Percentiles rank a stretch among this genome's conserved stretches.
These are phyloP conservation scores for Exophiala sideris DNA, from an alignment of 2,329 filamentous ascomycete genomes.

Conservation along the genomic window DNA sequence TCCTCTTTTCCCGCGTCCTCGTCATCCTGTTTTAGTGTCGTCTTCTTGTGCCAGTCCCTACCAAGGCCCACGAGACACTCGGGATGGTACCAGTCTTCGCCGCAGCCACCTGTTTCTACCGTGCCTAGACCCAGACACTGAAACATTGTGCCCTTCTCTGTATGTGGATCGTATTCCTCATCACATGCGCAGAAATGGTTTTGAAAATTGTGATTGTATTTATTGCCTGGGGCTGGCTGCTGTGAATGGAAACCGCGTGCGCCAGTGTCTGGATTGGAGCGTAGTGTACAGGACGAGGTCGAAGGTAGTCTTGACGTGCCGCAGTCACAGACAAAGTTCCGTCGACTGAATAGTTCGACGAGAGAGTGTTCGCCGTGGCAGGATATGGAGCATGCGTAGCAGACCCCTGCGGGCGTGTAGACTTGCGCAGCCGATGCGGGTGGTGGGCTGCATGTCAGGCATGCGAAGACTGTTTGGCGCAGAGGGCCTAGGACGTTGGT, in stretches of 20 bases:
- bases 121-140: conserved; percentile 86
- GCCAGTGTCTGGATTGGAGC: conserved; percentile 68
- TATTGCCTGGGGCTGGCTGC: conserved; percentile 67
- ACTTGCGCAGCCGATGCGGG: conserved; percentile 60
- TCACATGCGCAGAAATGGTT: conserved; percentile 90
- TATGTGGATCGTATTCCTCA: conserved; percentile 80
- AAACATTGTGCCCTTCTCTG: conserved; percentile 97
- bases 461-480: conserved; percentile 86
- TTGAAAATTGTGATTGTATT: conserved; percentile 92
- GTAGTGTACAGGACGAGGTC: conserved; percentile 70
- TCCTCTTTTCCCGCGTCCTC: conserved; percentile 9
- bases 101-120: conserved; percentile 78
- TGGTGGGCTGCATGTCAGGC: conserved; percentile 86
- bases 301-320: conserved; percentile 76
- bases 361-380: conserved; percentile 94
- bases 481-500: conserved; percentile 85
- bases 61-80: conserved; percentile 83
- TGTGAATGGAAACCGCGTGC: conserved; percentile 78
- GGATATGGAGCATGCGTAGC: conserved; percentile 94
- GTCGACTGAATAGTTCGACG: conserved; percentile 93
- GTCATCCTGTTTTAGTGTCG: conserved; percentile 34
- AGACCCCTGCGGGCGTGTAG: conserved; percentile 76
- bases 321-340: conserved; percentile 95
- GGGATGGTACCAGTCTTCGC: conserved; percentile 97
- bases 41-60: conserved; percentile 64